Percentiles rank a stretch among this genome's conserved stretches.
Evolutionary conservation across 768 basidiomycete genomes (phyloP).

Genomic region (Pleurotus salmoneostramineus): DNA sequence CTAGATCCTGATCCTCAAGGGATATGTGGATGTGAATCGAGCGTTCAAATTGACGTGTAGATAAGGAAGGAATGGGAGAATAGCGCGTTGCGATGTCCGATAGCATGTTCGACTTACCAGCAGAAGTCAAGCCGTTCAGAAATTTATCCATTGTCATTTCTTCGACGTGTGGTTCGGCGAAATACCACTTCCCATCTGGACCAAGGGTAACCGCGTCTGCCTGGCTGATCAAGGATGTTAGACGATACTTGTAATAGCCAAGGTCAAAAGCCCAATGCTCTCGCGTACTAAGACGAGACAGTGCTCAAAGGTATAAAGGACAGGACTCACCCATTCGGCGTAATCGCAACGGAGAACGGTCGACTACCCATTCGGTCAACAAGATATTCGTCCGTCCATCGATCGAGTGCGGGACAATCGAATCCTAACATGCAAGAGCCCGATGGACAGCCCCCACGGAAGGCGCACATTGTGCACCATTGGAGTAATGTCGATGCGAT

Average conservation of each 20-base stretch:
- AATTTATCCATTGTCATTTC: slow-evolving; percentile 63
- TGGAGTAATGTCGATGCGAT: too few relatives aligned
- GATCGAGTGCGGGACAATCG: slow-evolving; percentile 38
- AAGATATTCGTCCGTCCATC: slow-evolving; percentile 71
- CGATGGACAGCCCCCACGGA: too few relatives aligned
- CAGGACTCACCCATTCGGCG: slow-evolving; percentile 71
- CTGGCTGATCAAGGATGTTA: slow-evolving; percentile 34
- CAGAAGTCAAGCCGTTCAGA: slow-evolving; percentile 19
- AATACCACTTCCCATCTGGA: slow-evolving; percentile 56
- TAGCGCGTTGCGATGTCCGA: too few relatives aligned
- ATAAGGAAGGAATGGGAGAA: too few relatives aligned
- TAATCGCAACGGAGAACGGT: slow-evolving; percentile 70
- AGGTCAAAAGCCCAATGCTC: slow-evolving; percentile 5
- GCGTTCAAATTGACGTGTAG: too few relatives aligned
- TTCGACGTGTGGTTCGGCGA: slow-evolving; percentile 70
- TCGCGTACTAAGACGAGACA: neutral
- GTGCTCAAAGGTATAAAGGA: neutral
- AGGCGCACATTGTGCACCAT: too few relatives aligned
- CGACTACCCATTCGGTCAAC: slow-evolving; percentile 46
- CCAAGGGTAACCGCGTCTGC: slow-evolving; percentile 70
- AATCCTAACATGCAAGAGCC: slow-evolving; percentile 33
- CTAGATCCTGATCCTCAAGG: too few relatives aligned
- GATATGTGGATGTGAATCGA: too few relatives aligned
- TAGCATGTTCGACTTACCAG: too few relatives aligned
- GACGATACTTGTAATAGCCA: neutral